These are phyloP conservation scores for Coleophoma cylindrospora DNA, from an alignment of 2,329 filamentous ascomycete species.

Conservation along the genomic window DNA sequence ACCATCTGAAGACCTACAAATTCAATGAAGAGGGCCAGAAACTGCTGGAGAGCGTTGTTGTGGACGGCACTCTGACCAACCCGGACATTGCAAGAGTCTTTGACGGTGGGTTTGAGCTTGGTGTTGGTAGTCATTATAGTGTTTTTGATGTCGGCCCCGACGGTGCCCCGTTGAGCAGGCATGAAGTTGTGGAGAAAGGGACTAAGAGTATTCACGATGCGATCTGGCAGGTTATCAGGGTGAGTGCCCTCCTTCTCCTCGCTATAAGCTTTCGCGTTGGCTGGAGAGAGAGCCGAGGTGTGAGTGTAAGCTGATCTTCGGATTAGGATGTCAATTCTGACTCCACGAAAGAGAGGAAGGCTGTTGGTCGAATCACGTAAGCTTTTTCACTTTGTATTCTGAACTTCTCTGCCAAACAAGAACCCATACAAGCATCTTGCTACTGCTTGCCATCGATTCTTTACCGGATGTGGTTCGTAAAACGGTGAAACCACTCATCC, in stretches of 20 bases:
- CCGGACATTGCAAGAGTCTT: slow-evolving; percentile 9
- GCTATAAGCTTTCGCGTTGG: too few species aligned
- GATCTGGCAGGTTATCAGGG: slow-evolving; percentile 19
- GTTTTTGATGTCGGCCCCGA: slow-evolving; percentile 20
- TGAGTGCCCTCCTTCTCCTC: background rate
- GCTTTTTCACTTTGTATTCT: background rate
- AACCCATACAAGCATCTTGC: too few species aligned
- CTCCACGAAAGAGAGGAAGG: slow-evolving; percentile 8
- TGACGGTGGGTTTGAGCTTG: slow-evolving; percentile 2
- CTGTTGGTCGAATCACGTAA: slow-evolving; percentile 17
- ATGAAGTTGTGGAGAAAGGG: slow-evolving; percentile 11
- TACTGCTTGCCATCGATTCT: too few species aligned
- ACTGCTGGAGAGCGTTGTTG: slow-evolving; percentile 29
- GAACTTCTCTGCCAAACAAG: too few species aligned
- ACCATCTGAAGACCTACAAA: slow-evolving; percentile 36
- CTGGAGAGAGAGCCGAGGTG: too few species aligned
- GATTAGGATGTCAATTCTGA: slow-evolving; percentile 17
- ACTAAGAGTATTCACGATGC: slow-evolving; percentile 17
- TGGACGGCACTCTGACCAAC: slow-evolving; percentile 11
- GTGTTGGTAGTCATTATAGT: slow-evolving; percentile 18
- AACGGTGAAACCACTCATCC: background rate
- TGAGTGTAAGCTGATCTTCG: background rate
- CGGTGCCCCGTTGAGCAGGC: slow-evolving; percentile 17
- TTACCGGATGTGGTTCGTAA: background rate
- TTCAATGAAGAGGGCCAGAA: slow-evolving; percentile 35